These are phyloP conservation scores for Madurella mycetomatis DNA, from an alignment of 2,329 filamentous ascomycete species.

Conservation along the genomic window DNA sequence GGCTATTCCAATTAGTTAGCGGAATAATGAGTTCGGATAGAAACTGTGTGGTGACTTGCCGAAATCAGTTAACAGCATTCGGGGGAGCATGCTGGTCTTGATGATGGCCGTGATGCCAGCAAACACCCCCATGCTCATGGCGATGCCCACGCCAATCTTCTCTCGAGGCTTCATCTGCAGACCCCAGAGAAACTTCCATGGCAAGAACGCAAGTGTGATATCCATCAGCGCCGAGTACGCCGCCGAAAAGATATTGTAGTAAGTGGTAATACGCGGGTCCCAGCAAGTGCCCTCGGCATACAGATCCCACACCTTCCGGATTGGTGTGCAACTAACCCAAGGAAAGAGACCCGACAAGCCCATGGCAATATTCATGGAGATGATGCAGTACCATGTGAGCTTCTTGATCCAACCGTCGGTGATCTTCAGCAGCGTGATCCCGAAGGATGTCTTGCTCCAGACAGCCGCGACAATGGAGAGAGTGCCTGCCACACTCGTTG, in stretches of 20 bases:
- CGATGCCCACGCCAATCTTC: constrained; percentile 29
- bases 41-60: constrained; percentile 1
- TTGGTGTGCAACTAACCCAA: constrained; percentile 26
- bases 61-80: constrained; percentile 14
- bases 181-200: constrained; percentile 30
- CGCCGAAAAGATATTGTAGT: constrained; percentile 23
- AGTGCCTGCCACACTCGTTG: constrained; percentile 20
- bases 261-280: constrained; percentile 18
- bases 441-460: constrained; percentile 38
- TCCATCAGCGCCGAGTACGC: constrained; percentile 28
- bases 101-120: constrained; percentile 15
- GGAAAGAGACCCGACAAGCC: constrained; percentile 24
- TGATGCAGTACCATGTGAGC: constrained; percentile 31
- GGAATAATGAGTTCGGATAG: background rate
- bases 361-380: constrained; percentile 30
- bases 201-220: constrained; percentile 28
- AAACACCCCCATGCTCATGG: constrained; percentile 32
- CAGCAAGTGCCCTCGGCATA: constrained; percentile 24
- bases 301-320: constrained; percentile 25
- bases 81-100: constrained; percentile 15
- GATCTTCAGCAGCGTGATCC: constrained; percentile 34
- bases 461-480: constrained; percentile 31
- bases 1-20: constrained; percentile 1
- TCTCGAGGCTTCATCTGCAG: constrained; percentile 30
- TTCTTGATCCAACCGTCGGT: constrained; percentile 26